phyloP scores from a whole-genome alignment of 169 alveolate species.

The Plasmodium ovale region DNA sequence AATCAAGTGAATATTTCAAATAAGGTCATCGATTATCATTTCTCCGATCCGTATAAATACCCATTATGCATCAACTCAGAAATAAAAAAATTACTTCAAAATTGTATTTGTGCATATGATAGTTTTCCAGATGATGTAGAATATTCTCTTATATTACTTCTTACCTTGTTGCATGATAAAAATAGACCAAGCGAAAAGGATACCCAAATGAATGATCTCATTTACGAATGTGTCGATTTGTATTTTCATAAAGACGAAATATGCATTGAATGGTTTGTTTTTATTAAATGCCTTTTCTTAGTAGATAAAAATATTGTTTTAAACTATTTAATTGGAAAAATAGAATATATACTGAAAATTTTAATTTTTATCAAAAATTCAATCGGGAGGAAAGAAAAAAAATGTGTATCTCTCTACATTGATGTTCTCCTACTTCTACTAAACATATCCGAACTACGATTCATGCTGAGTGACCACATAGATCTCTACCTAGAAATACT shows the following conservation, averaged over 20 bases:
- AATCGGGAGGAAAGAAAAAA: conserved; percentile 44
- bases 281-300: conserved; percentile 56
- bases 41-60: conserved; percentile 23
- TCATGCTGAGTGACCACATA: conserved; percentile 48
- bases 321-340: conserved; percentile 62
- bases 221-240: conserved; percentile 40
- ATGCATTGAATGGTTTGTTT: conserved; percentile 48
- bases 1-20: background rate
- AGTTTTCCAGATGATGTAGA: conserved; percentile 36
- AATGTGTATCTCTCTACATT: conserved; percentile 17
- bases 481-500: conserved; percentile 33
- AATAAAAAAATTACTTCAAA: conserved; percentile 47
- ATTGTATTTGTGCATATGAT: conserved; percentile 43
- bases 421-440: conserved; percentile 46
- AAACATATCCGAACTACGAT: conserved; percentile 57
- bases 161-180: conserved; percentile 31
- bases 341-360: conserved; percentile 27
- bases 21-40: conserved; percentile 26
- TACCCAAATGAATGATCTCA: conserved; percentile 47
- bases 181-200: conserved; percentile 72
- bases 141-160: conserved; percentile 24
- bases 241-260: conserved; percentile 41
- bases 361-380: conserved; percentile 36
- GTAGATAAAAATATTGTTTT: conserved; percentile 60
- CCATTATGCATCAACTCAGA: conserved; percentile 51